These are phyloP conservation scores for Apocynum venetum DNA, from an alignment of 257 asterid genomes.

Conservation along the genomic window DNA sequence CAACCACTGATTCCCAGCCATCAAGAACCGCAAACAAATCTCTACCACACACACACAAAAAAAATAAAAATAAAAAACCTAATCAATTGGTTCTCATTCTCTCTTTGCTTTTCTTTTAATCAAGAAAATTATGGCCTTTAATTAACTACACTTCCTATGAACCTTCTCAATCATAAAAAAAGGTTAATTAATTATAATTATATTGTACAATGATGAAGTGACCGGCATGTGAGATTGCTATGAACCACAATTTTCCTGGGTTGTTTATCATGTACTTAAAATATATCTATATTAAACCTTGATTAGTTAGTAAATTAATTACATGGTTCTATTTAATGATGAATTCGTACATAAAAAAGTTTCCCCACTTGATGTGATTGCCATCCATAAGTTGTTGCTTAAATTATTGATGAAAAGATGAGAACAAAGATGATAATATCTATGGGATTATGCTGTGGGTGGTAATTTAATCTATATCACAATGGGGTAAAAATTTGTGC, in stretches of 20 bases:
- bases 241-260: constrained; percentile 3
- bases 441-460: background rate
- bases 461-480: background rate
- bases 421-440: constrained; percentile 23
- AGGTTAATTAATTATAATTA: background rate
- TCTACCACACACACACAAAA: background rate
- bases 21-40: background rate
- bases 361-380: constrained; percentile 29
- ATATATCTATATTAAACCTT: background rate
- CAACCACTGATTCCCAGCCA: background rate
- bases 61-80: background rate
- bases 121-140: background rate
- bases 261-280: background rate
- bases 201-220: background rate
- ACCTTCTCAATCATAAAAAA: background rate
- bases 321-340: background rate
- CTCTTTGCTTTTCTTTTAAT: background rate
- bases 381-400: constrained; percentile 32
- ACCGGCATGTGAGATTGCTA: constrained; percentile 8
- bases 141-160: background rate
- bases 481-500: no score
- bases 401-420: constrained; percentile 19
- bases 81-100: background rate
- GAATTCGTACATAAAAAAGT: constrained; percentile 6
- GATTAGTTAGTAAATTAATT: constrained; percentile 1